Evolutionary conservation across 495 filamentous ascomycete genomes (phyloP).

Genomic region (Glarea lozoyensis): DNA sequence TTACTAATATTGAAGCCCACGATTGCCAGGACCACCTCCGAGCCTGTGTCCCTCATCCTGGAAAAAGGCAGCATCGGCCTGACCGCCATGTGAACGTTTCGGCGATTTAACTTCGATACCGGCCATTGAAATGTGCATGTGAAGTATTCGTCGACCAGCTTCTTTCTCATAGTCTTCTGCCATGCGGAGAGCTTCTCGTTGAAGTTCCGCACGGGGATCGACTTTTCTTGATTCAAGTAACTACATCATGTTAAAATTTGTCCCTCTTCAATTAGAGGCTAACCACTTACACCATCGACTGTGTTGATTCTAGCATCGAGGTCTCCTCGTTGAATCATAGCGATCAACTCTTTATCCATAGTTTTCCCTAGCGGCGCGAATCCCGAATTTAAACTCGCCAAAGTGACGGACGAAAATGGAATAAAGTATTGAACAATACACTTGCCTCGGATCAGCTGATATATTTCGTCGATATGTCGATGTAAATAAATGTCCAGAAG

Average conservation of each 20-base stretch:
- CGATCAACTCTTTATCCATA: conserved; percentile 67
- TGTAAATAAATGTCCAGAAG: conserved; percentile 84
- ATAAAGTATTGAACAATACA: conserved; percentile 86
- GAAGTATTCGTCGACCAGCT: conserved; percentile 63
- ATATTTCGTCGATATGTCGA: conserved; percentile 60
- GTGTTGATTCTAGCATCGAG: conserved; percentile 80
- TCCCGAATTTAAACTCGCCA: conserved; percentile 58
- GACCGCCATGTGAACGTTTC: conserved; percentile 7
- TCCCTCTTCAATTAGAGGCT: too few relatives aligned
- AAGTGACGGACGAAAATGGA: conserved; percentile 66
- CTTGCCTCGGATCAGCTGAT: conserved; percentile 69
- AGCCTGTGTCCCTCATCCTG: too few relatives aligned
- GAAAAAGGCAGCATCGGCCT: not conserved
- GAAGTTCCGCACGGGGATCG: conserved; percentile 57
- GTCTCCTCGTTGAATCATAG: conserved; percentile 61
- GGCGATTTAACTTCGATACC: conserved; percentile 59
- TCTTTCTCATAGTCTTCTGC: conserved; percentile 64
- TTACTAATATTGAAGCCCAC: too few relatives aligned
- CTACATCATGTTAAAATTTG: too few relatives aligned
- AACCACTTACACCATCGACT: conserved; percentile 53
- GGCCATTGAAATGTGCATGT: conserved; percentile 62
- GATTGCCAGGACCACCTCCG: too few relatives aligned
- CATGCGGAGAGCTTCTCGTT: conserved; percentile 53
- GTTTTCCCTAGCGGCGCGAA: conserved; percentile 47
- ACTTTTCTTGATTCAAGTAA: too few relatives aligned